Evolutionary conservation across 257 asterid genomes (phyloP).

Genomic region (Solanum acaule): DNA sequence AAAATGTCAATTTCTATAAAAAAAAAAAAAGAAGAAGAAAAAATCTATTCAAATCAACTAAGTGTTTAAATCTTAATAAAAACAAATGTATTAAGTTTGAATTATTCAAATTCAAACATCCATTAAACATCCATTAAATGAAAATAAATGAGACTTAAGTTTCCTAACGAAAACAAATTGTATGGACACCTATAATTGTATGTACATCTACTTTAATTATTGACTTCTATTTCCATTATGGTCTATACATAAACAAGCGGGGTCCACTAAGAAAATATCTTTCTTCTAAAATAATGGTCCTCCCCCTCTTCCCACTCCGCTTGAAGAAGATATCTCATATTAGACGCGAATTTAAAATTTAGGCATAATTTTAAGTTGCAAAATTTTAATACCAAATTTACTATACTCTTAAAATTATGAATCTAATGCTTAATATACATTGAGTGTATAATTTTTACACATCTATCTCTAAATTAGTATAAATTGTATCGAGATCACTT

Average conservation of each 20-base stretch:
- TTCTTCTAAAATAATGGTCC: neutral
- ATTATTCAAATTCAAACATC: neutral
- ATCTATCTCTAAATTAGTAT: neutral
- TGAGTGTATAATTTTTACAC: neutral
- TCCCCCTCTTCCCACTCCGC: neutral
- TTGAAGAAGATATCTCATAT: neutral
- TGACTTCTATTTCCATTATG: neutral
- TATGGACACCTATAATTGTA: neutral
- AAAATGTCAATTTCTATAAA: neutral
- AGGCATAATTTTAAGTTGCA: neutral
- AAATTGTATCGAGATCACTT: neutral
- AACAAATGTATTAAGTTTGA: no score
- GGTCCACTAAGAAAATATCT: neutral
- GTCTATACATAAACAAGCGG: neutral
- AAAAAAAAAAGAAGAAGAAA: no score
- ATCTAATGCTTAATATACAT: neutral
- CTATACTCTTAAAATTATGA: neutral
- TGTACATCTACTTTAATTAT: neutral
- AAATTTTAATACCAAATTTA: no score
- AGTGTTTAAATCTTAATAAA: neutral
- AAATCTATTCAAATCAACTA: neutral
- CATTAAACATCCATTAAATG: neutral
- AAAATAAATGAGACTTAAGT: neutral
- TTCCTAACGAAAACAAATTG: no score
- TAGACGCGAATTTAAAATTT: neutral